Conservation (phyloP, 306 rosid genomes). For the Vigna nakashimae region DNA sequence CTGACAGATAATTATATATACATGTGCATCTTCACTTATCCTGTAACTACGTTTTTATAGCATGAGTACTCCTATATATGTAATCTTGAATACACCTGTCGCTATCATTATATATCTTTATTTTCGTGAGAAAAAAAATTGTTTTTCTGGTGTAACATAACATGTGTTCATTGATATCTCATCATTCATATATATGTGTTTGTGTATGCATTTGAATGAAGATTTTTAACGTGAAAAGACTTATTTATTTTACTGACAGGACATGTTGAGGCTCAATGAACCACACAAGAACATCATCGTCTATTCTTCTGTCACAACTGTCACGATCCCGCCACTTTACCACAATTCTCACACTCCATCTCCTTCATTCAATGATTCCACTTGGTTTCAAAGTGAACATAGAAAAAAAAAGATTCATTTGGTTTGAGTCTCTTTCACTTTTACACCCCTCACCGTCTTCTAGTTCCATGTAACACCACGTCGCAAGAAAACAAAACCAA, state of each 20-base stretch:
- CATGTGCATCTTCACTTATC: too few relatives aligned
- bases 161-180: background rate
- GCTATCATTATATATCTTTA: too few relatives aligned
- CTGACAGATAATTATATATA: too few relatives aligned
- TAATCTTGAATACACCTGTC: too few relatives aligned
- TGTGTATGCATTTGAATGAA: background rate
- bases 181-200: background rate
- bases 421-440: background rate
- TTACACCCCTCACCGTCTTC: background rate
- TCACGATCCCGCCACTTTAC: slow-evolving; percentile 44
- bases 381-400: background rate
- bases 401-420: background rate
- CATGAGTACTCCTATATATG: too few relatives aligned
- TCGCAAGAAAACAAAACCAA: background rate
- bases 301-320: background rate
- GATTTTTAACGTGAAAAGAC: background rate
- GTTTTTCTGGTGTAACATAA: too few relatives aligned
- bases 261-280: background rate
- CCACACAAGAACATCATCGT: background rate
- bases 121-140: too few relatives aligned
- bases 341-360: background rate
- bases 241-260: background rate
- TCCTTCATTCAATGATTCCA: background rate
- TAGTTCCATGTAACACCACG: slow-evolving; percentile 4
- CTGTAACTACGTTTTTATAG: too few relatives aligned